These are phyloP conservation scores for Phytopythium delawarense DNA, from an alignment of 352 stramenopile species.

Conservation along the genomic window DNA sequence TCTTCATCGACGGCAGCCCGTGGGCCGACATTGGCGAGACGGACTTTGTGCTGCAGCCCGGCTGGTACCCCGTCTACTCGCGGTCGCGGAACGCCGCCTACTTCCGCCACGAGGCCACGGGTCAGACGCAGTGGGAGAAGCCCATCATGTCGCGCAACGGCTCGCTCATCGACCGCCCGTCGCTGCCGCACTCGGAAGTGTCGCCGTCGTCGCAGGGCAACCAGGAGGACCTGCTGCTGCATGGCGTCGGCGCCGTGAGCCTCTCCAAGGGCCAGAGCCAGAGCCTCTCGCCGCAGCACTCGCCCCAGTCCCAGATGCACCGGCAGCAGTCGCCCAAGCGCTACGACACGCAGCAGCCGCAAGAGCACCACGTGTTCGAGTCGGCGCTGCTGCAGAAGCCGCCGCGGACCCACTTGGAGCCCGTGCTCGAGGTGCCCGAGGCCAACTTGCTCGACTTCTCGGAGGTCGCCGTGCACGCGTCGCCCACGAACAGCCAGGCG, in stretches of 20 bases:
- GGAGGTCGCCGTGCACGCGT: conserved; percentile 49
- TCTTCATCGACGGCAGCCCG: conserved; percentile 69
- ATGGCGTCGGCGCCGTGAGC: conserved; percentile 14
- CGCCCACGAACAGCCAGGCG: conserved; percentile 16
- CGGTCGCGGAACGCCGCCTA: conserved; percentile 68
- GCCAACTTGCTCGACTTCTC: conserved; percentile 67
- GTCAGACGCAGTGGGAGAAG: conserved; percentile 72
- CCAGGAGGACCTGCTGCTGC: conserved; percentile 20
- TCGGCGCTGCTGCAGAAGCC: conserved; percentile 8
- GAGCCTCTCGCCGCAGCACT: not conserved
- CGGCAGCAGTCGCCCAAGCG: conserved; percentile 1
- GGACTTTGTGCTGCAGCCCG: conserved; percentile 74
- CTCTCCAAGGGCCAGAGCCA: conserved; percentile 3
- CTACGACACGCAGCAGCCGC: conserved; percentile 21
- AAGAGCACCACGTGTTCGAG: conserved; percentile 14
- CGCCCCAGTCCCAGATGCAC: not conserved
- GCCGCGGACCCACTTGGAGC: conserved; percentile 4
- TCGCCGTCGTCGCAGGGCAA: conserved; percentile 27
- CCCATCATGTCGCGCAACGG: conserved; percentile 56
- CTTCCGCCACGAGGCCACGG: conserved; percentile 64
- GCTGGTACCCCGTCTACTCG: conserved; percentile 79
- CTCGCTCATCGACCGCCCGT: conserved; percentile 23
- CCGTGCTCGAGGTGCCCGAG: conserved; percentile 24
- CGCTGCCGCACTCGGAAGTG: conserved; percentile 27
- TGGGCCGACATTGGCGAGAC: conserved; percentile 76